Base-by-base conservation (phyloP, 108 stramenopile species). In the Stephanodiscus triporus region DNA sequence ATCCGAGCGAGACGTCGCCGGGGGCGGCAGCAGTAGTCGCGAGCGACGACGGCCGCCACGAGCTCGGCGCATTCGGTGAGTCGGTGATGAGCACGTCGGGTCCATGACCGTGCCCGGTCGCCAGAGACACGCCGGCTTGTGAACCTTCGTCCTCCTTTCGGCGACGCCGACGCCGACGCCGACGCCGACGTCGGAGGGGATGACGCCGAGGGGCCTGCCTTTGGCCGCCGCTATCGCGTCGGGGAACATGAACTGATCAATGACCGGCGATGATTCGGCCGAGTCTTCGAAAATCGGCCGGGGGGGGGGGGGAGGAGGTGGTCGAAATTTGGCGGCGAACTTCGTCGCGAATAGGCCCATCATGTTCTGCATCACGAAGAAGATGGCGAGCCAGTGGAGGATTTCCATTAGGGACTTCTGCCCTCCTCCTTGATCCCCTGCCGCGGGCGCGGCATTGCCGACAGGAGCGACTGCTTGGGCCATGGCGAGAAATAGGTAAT, bases 61-160 rank as follows among this genome's bases (percentile, higher is more conserved):
- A 73, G 23, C 32, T 51, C 16, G 82, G 82, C 36, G 50, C 65
- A 50, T 60, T 26, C 6, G 72, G 53, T 2, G 77, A 78, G 45
- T 83, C 78, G 10, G 82, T 50, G 45, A 83, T 56, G 3, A 79
- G 34, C 0, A 83, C 73, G 51, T 78, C 77, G 23, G 61, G 57
- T 83, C 82, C 82, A 83, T 83, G 19, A 75, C 59, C 27, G 82
- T 80, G n/a, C 82, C 82, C 24, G 64, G 62, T 9, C 43, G 40
- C 82, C 82, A 83, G 0, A 83, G 73, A 50, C 77, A 79, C 14
- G 49, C 14, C 9, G 80, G 80, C 32, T 82, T 78, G n/a, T 34
- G 43, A 2, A 1, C 24, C 22, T 20, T 71, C 22, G 24, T 45
- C 34, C 17, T 64, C 23, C 29, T 45, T 7, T 62, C 45, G 16